A percentile compares a stretch with the other conserved stretches of the same genome.
These are phyloP conservation scores for Barnettozyma salicaria DNA, from an alignment of 805 yeast genomes.

Conservation along the genomic window DNA sequence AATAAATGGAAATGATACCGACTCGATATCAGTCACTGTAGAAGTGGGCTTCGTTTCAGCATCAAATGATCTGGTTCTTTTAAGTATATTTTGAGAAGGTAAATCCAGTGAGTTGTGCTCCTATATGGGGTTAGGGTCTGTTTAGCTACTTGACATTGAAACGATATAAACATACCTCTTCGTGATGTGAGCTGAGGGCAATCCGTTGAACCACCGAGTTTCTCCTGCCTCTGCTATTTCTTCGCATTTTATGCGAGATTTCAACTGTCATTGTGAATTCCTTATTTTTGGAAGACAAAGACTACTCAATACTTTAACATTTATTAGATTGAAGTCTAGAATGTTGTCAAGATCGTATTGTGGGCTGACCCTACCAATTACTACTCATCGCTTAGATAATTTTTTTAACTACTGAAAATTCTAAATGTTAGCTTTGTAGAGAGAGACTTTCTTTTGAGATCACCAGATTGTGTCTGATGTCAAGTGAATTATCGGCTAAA, in stretches of 20 bases:
- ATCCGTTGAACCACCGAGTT: constrained; percentile 58
- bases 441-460: no score
- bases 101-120: constrained; percentile 4
- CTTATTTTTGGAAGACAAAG: neutral
- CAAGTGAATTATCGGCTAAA: constrained; percentile 12
- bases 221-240: constrained; percentile 40
- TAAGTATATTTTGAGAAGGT: neutral
- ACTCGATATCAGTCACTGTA: neutral
- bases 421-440: no score
- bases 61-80: constrained; percentile 17
- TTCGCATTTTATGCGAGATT: constrained; percentile 8
- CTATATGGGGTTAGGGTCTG: constrained; percentile 1
- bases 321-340: neutral
- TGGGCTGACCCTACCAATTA: neutral
- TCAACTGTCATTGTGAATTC: constrained; percentile 16
- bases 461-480: no score
- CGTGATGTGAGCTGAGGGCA: constrained; percentile 46
- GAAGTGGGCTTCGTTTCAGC: neutral
- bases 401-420: no score
- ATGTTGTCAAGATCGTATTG: neutral
- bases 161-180: constrained; percentile 21
- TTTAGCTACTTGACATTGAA: neutral
- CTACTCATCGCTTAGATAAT: neutral
- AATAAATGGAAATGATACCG: constrained; percentile 22
- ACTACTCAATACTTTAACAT: neutral